Evolutionary conservation across 345 rosid genomes (phyloP).

Genomic region (Arabidopsis suecica): DNA sequence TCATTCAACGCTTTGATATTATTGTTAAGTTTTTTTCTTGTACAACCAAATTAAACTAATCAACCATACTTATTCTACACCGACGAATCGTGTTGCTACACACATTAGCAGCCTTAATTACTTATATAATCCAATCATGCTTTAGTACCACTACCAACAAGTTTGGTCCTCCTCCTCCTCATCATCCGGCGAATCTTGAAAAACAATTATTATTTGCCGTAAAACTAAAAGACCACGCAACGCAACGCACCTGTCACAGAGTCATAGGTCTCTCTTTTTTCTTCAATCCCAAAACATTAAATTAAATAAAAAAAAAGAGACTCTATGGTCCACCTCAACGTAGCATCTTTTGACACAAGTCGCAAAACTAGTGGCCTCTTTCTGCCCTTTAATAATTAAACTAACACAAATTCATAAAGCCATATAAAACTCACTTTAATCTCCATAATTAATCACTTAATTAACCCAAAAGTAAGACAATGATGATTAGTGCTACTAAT

Average conservation of each 20-base stretch:
- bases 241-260: conserved; percentile 35
- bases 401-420: conserved; percentile 22
- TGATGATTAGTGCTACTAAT: conserved; percentile 35
- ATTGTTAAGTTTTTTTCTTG: background rate
- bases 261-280: conserved; percentile 19
- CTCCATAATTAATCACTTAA: conserved; percentile 14
- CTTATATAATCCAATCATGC: conserved; percentile 27
- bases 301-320: background rate
- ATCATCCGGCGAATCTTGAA: conserved; percentile 33
- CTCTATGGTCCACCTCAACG: conserved; percentile 34
- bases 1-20: background rate
- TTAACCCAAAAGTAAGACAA: conserved; percentile 16
- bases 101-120: conserved; percentile 10
- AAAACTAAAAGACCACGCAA: conserved; percentile 40
- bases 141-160: conserved; percentile 23
- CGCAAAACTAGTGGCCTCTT: conserved; percentile 37
- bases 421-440: conserved; percentile 19
- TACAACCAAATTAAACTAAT: background rate
- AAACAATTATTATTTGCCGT: conserved; percentile 25
- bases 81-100: conserved; percentile 17
- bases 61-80: conserved; percentile 14
- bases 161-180: conserved; percentile 25
- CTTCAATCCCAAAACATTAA: background rate
- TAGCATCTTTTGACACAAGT: conserved; percentile 43
- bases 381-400: conserved; percentile 18